These are phyloP conservation scores for Adansonia gregorii DNA, from an alignment of 441 rosid species.

Conservation along the genomic window DNA sequence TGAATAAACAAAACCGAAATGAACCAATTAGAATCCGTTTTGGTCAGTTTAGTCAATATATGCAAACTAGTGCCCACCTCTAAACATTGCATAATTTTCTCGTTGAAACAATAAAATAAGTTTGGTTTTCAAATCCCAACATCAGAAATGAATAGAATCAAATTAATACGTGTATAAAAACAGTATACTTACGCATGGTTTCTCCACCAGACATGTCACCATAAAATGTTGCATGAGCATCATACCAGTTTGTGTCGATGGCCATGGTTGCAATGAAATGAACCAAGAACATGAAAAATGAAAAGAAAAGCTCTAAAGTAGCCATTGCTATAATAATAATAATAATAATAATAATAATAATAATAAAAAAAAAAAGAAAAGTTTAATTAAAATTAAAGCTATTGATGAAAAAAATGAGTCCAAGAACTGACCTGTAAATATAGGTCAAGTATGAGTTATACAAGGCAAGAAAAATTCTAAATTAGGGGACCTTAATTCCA, in stretches of 20 bases:
- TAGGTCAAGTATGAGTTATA: neutral
- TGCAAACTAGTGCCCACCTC: no score
- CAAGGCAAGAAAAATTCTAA: neutral
- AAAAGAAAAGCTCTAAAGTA: neutral
- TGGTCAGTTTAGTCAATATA: no score
- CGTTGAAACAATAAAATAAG: neutral
- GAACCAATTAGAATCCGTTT: no score
- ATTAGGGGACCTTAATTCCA: neutral
- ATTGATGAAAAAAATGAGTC: neutral
- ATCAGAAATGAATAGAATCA: neutral
- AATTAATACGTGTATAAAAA: neutral
- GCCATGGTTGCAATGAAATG: neutral
- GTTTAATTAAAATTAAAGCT: neutral
- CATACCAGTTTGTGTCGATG: conserved; percentile 30
- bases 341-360: neutral
- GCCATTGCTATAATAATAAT: conserved; percentile 23
- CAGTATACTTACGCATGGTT: conserved; percentile 33
- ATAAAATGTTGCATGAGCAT: conserved; percentile 38
- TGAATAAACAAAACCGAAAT: no score
- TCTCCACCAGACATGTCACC: conserved; percentile 30
- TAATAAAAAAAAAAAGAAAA: no score
- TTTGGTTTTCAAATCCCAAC: neutral
- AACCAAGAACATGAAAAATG: neutral
- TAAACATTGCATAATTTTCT: no score
- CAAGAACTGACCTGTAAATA: neutral